phyloP scores from a whole-genome alignment of 192 early-diverging fungal genomes.

The Umbelopsis isabellina region DNA sequence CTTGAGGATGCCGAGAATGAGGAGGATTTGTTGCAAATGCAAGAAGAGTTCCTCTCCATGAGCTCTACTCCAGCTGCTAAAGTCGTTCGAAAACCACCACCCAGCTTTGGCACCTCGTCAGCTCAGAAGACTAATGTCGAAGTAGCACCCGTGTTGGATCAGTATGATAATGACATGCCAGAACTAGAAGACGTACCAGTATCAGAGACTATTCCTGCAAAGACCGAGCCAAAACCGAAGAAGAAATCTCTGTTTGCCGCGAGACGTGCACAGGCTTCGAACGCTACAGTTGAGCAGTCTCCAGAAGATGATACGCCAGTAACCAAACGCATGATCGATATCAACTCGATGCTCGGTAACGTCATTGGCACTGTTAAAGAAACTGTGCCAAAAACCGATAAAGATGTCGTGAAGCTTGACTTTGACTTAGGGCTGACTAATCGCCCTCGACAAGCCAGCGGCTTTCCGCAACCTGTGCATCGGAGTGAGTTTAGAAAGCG shows the following conservation, averaged over 20 bases:
- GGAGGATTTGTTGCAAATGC: conserved; percentile 53
- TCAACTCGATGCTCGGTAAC: conserved; percentile 36
- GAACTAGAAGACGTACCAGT: conserved; percentile 16
- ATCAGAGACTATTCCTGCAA: neutral
- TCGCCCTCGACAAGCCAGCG: conserved; percentile 19
- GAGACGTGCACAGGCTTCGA: neutral
- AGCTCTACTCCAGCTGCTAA: conserved; percentile 45
- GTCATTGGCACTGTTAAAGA: conserved; percentile 33
- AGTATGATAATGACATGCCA: conserved; percentile 22
- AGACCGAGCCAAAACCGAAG: neutral
- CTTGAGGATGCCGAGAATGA: conserved; percentile 32
- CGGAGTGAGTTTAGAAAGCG: conserved; percentile 38
- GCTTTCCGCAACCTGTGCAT: conserved; percentile 45
- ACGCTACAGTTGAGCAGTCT: neutral
- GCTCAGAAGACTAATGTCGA: neutral
- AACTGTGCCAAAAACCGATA: neutral
- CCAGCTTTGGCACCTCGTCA: conserved; percentile 17
- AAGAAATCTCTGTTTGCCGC: conserved; percentile 21
- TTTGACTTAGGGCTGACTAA: conserved; percentile 9
- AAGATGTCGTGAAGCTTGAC: conserved; percentile 25
- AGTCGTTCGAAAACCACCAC: conserved; percentile 35
- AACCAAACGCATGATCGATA: conserved; percentile 39
- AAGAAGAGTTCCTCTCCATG: conserved; percentile 51
- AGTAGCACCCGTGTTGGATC: conserved; percentile 1
- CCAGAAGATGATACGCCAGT: conserved; percentile 32